Base-by-base conservation (phyloP, 208 protist species). In the Polymyxa betae region DNA sequence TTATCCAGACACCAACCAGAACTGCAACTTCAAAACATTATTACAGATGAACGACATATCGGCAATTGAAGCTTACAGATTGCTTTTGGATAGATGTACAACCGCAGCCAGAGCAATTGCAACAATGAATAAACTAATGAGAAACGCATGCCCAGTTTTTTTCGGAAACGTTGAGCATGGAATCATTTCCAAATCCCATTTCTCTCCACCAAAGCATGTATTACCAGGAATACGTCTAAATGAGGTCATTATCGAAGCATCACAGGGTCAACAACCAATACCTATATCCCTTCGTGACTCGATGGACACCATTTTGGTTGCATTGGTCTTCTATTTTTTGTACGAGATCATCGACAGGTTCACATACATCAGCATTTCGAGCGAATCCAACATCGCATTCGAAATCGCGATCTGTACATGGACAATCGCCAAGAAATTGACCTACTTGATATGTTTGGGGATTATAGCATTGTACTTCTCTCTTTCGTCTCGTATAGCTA, bases 401-500 rank as follows among this genome's bases (percentile, higher is more conserved):
- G 82, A 90, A 92, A 88, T 92, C 90, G 40, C 89, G 72, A n/a
- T 92, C 90, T 38, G 90, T 91, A 82, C 90, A 92, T 45, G 88
- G 78, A 54, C 90, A 92, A 20, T 91, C n/a, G n/a, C 89, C 77
- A 24, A 89, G 49, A 45, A 77, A 41, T 44, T 38, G 45, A 40
- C 35, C 32, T 35, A 32, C 82, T 45, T 90, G 45, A 40, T 72
- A 66, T 45, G 43, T 44, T 44, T 64, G 49, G 32, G 89, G 89
- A 66, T 90, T 92, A 88, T 89, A 92, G 91, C 92, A 93, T 88
- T 87, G 91, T 24, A 88, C 90, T 24, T 38, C 88, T n/a, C 91
- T 89, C 89, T 93, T 93, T n/a, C 92, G 87, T 24, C 92, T 82
- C 16, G 90, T 93, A 90, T 93, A 93, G 0, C n/a, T 93, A 16